Conservation (phyloP, 2,329 filamentous ascomycete genomes). For the Immersiporthe knoxdaviesiana region DNA sequence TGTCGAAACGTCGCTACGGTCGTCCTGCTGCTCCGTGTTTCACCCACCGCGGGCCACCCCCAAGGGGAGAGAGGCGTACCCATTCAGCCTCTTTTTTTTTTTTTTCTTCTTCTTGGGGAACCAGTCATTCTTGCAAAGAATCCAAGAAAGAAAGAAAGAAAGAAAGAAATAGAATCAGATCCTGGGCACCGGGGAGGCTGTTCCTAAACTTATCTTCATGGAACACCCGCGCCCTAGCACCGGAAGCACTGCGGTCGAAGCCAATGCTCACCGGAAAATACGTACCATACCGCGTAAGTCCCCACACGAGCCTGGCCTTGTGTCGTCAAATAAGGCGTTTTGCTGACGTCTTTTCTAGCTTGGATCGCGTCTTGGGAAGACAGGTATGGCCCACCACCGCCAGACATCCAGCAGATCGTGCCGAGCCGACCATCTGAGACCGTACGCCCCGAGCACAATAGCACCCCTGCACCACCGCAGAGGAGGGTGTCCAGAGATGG, state of each 20-base stretch:
- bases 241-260: constrained; percentile 27
- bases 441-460: constrained; percentile 47
- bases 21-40: constrained; percentile 22
- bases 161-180: not conserved
- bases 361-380: constrained; percentile 56
- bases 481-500: constrained; percentile 54
- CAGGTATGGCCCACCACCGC: constrained; percentile 41
- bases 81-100: constrained; percentile 2
- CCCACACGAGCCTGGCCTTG: not conserved
- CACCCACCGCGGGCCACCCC: constrained; percentile 21
- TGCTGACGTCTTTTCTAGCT: constrained; percentile 40
- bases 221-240: constrained; percentile 23
- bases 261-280: constrained; percentile 33
- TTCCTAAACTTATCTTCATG: constrained; percentile 14
- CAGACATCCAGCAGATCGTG: constrained; percentile 44
- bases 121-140: not conserved
- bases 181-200: not conserved
- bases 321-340: not conserved
- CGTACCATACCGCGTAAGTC: constrained; percentile 40
- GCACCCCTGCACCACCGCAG: constrained; percentile 43
- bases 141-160: not conserved
- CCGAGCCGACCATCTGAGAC: constrained; percentile 45
- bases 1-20: constrained; percentile 14
- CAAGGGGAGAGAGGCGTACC: not conserved
- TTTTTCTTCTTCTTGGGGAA: constrained; percentile 1